These are phyloP conservation scores for Nemania abortiva DNA, from an alignment of 2,329 filamentous ascomycete species.

Conservation along the genomic window DNA sequence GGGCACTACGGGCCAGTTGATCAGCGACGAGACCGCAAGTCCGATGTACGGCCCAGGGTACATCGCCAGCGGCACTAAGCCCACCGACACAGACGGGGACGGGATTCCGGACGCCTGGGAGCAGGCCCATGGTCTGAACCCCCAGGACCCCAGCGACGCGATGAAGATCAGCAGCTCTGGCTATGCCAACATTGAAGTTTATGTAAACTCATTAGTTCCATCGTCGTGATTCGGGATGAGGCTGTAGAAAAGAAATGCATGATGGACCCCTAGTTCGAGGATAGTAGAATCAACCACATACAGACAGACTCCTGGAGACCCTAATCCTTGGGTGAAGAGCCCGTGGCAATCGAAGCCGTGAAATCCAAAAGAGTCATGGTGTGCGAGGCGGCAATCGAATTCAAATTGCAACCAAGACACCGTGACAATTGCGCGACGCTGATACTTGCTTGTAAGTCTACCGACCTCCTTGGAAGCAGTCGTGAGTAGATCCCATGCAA, in stretches of 20 bases:
- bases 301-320: too few relatives aligned
- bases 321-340: too few relatives aligned
- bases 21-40: conserved; percentile 58
- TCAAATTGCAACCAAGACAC: neutral
- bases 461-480: neutral
- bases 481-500: neutral
- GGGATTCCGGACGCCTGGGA: conserved; percentile 65
- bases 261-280: too few relatives aligned
- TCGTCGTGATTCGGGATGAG: conserved; percentile 4
- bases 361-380: neutral
- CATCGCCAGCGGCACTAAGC: conserved; percentile 54
- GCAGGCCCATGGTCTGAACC: conserved; percentile 56
- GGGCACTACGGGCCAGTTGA: conserved; percentile 59
- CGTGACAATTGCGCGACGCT: neutral
- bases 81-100: conserved; percentile 61
- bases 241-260: neutral
- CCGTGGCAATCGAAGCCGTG: too few relatives aligned
- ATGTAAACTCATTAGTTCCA: conserved; percentile 62
- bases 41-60: conserved; percentile 56
- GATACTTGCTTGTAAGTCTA: too few relatives aligned
- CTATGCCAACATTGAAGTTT: conserved; percentile 62
- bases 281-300: neutral
- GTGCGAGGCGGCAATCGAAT: neutral
- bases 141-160: conserved; percentile 55
- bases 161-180: conserved; percentile 58